Evolutionary conservation across 805 yeast genomes (phyloP), one percentile per base, ranked within the genome.

Genomic region (Deakozyma indianensis): DNA sequence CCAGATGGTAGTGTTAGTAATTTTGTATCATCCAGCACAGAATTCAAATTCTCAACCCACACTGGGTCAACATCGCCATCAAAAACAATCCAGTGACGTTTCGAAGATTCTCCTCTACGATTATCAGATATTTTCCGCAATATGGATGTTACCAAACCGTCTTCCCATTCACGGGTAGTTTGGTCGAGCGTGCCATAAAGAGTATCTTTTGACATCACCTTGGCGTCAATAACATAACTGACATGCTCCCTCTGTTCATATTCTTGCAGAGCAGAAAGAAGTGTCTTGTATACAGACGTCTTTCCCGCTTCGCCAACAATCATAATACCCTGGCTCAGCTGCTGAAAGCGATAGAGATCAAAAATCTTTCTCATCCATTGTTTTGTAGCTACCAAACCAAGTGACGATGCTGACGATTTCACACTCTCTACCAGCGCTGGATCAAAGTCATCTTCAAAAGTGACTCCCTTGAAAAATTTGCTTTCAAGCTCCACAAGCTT

Each of bases 31-130:
- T 90, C 97, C 16, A 90, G 67, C 7, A 87, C 92, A 64, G 94
- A 82, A 64, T 90, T 90, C 51, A 90, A 65, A 46, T 82, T 81
- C 55, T 90, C 97, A 1, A 85, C 85, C 94, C 96, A 90, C 35
- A 76, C 78, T 0, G 97, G 96, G 57, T 90, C 96, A 28, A 90
- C 74, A 53, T 86, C 95, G 35, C 96, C 94, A 61, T 90, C 96
- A 56, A 90, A 83, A 0, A 88, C 71, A 48, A 90, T 71, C 92
- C 95, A 87, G 15, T 78, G 69, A 2, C 69, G 60, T 48, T 72
- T 76, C 1, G 46, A 27, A 5, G 58, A 52, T 49, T 82, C 88
- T 1, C 85, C 86, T 41, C 82, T 64, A 15, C 73, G 51, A 49
- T 78, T 78, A 2, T 69, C 72, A 23, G 57, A 58, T 0, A 81